Conservation (phyloP, 1,284 basidiomycete species). For the Tranzscheliella williamsii region DNA sequence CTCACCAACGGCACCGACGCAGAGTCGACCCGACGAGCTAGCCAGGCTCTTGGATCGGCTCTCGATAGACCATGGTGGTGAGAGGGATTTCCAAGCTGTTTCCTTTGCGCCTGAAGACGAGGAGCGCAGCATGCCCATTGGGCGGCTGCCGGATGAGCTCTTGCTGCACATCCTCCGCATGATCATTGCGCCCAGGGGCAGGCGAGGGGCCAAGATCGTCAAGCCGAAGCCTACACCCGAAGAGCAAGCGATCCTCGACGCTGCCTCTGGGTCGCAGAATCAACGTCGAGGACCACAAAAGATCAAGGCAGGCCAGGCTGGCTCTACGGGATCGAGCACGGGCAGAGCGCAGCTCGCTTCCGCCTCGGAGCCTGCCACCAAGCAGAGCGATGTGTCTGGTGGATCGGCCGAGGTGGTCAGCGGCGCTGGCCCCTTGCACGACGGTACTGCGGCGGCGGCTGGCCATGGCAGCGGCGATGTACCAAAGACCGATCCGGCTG, state of each 20-base stretch:
- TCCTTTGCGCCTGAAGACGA: constrained; percentile 43
- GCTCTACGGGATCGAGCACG: not conserved
- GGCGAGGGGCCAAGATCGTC: constrained; percentile 40
- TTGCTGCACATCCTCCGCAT: constrained; percentile 42
- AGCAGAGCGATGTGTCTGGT: too few species aligned
- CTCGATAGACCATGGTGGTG: constrained; percentile 27
- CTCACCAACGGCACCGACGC: not conserved
- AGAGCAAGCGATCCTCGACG: constrained; percentile 26
- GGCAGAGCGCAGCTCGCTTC: not conserved
- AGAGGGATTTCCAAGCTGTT: constrained; percentile 23
- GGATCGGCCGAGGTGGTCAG: not conserved
- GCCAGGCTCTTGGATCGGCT: constrained; percentile 26
- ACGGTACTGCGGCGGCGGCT: not conserved
- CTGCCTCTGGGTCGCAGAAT: constrained; percentile 8
- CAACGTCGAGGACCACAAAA: not conserved
- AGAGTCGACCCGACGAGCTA: constrained; percentile 26
- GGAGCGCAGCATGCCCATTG: constrained; percentile 29
- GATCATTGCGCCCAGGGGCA: constrained; percentile 39
- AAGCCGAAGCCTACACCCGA: constrained; percentile 32
- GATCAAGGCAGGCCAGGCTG: not conserved
- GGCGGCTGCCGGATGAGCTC: constrained; percentile 51
- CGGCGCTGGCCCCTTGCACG: not conserved
- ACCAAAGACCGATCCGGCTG: not conserved
- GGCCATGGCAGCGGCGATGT: not conserved
- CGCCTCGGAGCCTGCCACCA: not conserved